Base-by-base conservation (phyloP, 2,329 filamentous ascomycete species). In the Ceratocystis cacaofunesta region DNA sequence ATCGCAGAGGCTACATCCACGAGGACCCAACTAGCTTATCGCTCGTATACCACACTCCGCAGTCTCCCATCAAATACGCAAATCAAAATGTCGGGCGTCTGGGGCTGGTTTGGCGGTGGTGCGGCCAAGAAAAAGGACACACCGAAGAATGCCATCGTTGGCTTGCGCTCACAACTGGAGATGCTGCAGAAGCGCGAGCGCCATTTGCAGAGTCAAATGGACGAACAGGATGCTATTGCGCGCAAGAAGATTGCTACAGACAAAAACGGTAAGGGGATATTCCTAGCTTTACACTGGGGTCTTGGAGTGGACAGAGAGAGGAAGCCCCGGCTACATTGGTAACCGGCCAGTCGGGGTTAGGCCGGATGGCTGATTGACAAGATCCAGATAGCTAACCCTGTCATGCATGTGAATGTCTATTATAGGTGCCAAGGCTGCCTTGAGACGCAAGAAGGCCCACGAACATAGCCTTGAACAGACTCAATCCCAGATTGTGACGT, bases 131-230 rank as follows among this genome's bases (percentile, higher is more conserved):
- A 90, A 82, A 96, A 95, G 79, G 90, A 96, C 78, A 88, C 85
- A 68, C 90, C 94, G 66, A 99, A 99, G 83, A 94, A 96, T 80
- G 94, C 94, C 70, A 99, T 99, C 72, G 81, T 99, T 66, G 84
- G 84, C 68, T 79, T 99, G 73, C 85, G 94, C 71, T 83, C 87
- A 72, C 92, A 96, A 79, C 82, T 97, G 57, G 92, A 96, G 71
- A 97, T 97, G 92, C 82, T 99, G 73, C 90, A 95, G 78, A 99
- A 99, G 82, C 84, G 92, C 68, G 92, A 97, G 80, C 89, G 85
- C 75, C 90, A 97, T 74, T 78, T 97, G 68, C 88, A 94, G 76
- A 88, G 83, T 69, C 91, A 95, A 79, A 96, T 97, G 79, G 87
- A 90, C 30, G 91, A 97, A 75, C 92, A 97, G 75, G 90, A 96